Evolutionary conservation across 164 flowering plant species (phyloP).

Genomic region (Stephania yunnanensis): DNA sequence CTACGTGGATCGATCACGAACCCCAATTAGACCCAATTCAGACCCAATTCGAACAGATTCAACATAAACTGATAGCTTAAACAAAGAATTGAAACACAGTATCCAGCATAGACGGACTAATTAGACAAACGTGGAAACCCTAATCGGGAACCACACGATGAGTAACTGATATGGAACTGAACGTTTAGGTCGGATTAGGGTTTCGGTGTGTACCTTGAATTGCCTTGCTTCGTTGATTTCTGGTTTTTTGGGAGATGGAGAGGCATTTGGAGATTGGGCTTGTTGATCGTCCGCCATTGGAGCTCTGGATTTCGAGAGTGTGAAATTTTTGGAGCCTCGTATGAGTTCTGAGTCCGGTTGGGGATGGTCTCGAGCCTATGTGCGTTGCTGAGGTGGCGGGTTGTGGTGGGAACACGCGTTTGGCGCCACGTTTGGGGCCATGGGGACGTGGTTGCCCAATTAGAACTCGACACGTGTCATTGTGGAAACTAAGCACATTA

Average conservation of each 20-base stretch:
- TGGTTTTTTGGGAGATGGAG: slow-evolving; percentile 9
- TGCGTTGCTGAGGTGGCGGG: not conserved
- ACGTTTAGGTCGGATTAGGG: not conserved
- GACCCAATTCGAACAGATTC: not conserved
- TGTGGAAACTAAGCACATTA: not conserved
- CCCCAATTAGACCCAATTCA: not conserved
- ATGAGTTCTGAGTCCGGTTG: not conserved
- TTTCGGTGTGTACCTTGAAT: slow-evolving; percentile 8
- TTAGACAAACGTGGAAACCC: not conserved
- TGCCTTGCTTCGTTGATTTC: slow-evolving; percentile 4
- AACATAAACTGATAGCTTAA: not conserved
- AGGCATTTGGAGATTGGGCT: slow-evolving; percentile 1
- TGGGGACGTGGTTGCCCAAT: not conserved
- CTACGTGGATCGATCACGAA: not conserved
- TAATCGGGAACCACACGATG: not conserved
- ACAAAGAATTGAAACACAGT: not conserved
- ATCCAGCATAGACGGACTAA: not conserved
- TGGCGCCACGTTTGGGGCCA: not conserved
- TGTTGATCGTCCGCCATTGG: slow-evolving; percentile 21
- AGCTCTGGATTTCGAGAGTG: not conserved
- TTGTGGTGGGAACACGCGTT: not conserved
- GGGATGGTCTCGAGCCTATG: not conserved
- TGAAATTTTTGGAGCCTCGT: not conserved
- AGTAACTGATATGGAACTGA: not conserved
- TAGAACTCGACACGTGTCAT: not conserved